phyloP scores from a whole-genome alignment of 352 stramenopile genomes.

The Pythium monospermum region DNA sequence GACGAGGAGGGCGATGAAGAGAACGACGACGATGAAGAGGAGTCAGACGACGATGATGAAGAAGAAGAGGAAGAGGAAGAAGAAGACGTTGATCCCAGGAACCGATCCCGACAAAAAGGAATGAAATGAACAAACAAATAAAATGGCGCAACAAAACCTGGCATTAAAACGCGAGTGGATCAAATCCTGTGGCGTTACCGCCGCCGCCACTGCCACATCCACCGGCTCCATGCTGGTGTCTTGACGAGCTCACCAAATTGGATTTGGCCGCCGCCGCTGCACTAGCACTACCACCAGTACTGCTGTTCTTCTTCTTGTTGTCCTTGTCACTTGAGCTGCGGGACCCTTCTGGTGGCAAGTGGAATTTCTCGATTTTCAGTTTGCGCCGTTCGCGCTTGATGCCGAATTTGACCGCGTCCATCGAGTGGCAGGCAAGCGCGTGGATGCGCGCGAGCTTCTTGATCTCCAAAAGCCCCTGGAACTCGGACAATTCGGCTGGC shows the following conservation, averaged over 20 bases:
- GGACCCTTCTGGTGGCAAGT: slow-evolving; percentile 59
- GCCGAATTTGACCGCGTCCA: slow-evolving; percentile 52
- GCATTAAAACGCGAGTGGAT: slow-evolving; percentile 20
- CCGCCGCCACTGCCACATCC: slow-evolving; percentile 7
- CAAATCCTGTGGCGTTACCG: neutral
- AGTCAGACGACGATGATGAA: slow-evolving; percentile 11
- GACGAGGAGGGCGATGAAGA: slow-evolving; percentile 16
- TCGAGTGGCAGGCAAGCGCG: slow-evolving; percentile 43
- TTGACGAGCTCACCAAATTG: slow-evolving; percentile 22
- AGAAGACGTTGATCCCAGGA: slow-evolving; percentile 18
- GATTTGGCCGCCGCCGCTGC: neutral
- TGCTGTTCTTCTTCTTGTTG: slow-evolving; percentile 7
- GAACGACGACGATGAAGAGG: slow-evolving; percentile 6
- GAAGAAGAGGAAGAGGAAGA: slow-evolving; percentile 21
- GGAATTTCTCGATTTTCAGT: slow-evolving; percentile 76
- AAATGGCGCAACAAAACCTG: neutral
- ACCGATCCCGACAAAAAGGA: too few species aligned
- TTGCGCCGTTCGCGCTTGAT: slow-evolving; percentile 65
- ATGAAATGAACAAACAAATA: slow-evolving; percentile 26
- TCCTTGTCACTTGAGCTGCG: slow-evolving; percentile 27
- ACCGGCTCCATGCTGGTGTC: neutral
- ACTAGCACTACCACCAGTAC: neutral
- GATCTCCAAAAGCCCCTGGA: slow-evolving; percentile 52
- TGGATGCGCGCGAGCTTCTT: slow-evolving; percentile 56
- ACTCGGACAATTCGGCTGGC: slow-evolving; percentile 51